A percentile compares a stretch with the other conserved stretches of the same genome.
Conservation (phyloP, 805 yeast species). For the Debaryomyces prosopidis region DNA sequence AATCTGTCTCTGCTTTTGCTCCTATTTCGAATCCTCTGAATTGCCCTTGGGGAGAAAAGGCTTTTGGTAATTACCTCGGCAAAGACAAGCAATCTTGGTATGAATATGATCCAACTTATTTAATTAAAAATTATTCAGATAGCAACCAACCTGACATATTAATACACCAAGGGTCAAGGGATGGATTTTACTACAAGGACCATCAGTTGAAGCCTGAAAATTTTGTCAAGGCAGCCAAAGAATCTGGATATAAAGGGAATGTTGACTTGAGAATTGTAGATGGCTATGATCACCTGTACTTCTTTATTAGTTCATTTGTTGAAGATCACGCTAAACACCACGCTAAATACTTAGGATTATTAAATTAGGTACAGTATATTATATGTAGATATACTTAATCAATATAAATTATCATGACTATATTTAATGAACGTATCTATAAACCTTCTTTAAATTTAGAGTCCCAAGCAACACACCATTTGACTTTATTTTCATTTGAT, state of each 20-base stretch:
- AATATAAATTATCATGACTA: background rate
- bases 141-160: slow-evolving; percentile 57
- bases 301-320: slow-evolving; percentile 76
- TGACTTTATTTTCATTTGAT: slow-evolving; percentile 51
- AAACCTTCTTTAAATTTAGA: slow-evolving; percentile 36
- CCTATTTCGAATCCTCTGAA: slow-evolving; percentile 82
- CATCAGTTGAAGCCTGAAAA: slow-evolving; percentile 76
- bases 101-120: slow-evolving; percentile 80
- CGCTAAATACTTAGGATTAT: slow-evolving; percentile 59
- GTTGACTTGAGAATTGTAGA: slow-evolving; percentile 64
- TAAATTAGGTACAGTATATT: slow-evolving; percentile 6
- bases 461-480: slow-evolving; percentile 59
- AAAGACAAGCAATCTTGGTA: slow-evolving; percentile 60
- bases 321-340: slow-evolving; percentile 86
- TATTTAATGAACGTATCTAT: background rate
- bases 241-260: slow-evolving; percentile 57
- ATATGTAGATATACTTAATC: background rate
- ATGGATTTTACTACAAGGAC: slow-evolving; percentile 63
- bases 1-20: slow-evolving; percentile 84
- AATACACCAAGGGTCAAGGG: slow-evolving; percentile 81
- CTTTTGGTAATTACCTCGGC: slow-evolving; percentile 79
- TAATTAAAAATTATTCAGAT: slow-evolving; percentile 60
- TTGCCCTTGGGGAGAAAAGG: slow-evolving; percentile 87
- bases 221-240: slow-evolving; percentile 59
- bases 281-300: slow-evolving; percentile 91